Percentiles rank a stretch among this genome's conserved stretches.
phyloP scores from a whole-genome alignment of 2,329 filamentous ascomycete species.

The Pseudogymnoascus sp. region DNA sequence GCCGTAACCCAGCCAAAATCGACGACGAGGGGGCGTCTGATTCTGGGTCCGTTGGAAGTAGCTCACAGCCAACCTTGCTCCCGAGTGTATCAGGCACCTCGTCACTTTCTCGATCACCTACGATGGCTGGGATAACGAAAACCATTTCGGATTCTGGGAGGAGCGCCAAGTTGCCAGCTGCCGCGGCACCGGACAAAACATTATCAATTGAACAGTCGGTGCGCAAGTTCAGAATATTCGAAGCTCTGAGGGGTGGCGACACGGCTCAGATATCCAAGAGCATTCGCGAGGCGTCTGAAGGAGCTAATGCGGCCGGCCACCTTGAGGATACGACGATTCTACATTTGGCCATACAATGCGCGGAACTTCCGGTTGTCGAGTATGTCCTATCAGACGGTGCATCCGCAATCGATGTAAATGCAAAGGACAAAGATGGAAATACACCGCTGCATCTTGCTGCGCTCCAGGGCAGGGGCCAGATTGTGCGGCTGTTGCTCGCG shows the following conservation, averaged over 20 bases:
- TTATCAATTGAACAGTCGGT: slow-evolving; percentile 83
- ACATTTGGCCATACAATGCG: slow-evolving; percentile 91
- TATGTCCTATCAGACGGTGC: slow-evolving; percentile 78
- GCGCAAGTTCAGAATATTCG: slow-evolving; percentile 87
- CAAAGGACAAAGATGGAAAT: slow-evolving; percentile 87
- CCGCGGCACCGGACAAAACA: slow-evolving; percentile 22
- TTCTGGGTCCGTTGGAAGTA: slow-evolving; percentile 20
- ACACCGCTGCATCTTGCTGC: slow-evolving; percentile 87
- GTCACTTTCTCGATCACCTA: slow-evolving; percentile 23
- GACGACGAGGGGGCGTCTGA: slow-evolving; percentile 26
- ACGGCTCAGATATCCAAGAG: slow-evolving; percentile 83
- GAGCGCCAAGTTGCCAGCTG: slow-evolving; percentile 14
- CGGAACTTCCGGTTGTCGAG: slow-evolving; percentile 85
- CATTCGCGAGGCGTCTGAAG: slow-evolving; percentile 54
- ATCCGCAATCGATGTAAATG: slow-evolving; percentile 71
- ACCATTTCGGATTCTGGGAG: slow-evolving; percentile 13
- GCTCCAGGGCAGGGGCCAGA: slow-evolving; percentile 66
- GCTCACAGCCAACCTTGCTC: slow-evolving; percentile 19
- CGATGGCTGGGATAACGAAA: slow-evolving; percentile 22
- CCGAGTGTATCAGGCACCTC: slow-evolving; percentile 24
- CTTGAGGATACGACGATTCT: slow-evolving; percentile 83
- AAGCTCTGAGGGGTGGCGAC: slow-evolving; percentile 84
- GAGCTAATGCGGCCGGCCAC: slow-evolving; percentile 27
- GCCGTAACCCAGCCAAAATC: slow-evolving; percentile 36
- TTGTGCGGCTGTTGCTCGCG: slow-evolving; percentile 79